These are phyloP conservation scores for Phialophora tarda DNA, from an alignment of 2,329 filamentous ascomycete genomes.

Conservation along the genomic window DNA sequence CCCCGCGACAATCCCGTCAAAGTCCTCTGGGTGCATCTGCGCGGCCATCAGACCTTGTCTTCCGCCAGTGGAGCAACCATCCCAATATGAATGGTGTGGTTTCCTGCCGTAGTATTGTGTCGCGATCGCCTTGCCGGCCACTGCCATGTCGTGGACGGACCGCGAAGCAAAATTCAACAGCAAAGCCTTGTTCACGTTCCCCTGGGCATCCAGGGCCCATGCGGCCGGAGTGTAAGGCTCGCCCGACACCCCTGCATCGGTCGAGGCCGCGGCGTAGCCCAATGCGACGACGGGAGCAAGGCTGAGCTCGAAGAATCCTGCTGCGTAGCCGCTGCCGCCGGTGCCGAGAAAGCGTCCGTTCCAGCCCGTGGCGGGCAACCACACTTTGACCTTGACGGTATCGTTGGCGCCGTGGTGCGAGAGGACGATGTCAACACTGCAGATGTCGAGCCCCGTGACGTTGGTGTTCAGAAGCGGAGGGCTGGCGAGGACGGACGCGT, in stretches of 20 bases:
- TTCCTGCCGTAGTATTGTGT: slow-evolving; percentile 25
- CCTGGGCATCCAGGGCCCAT: slow-evolving; percentile 31
- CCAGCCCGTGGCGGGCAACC: slow-evolving; percentile 46
- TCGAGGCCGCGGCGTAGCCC: slow-evolving; percentile 37
- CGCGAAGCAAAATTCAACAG: slow-evolving; percentile 46
- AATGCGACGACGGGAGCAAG: slow-evolving; percentile 18
- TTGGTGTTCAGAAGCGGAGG: slow-evolving; percentile 15
- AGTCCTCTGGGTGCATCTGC: slow-evolving; percentile 33
- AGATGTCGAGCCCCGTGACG: slow-evolving; percentile 18
- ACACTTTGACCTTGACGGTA: slow-evolving; percentile 46
- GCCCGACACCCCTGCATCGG: slow-evolving; percentile 33
- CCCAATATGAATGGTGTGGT: slow-evolving; percentile 53
- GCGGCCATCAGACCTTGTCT: slow-evolving; percentile 61
- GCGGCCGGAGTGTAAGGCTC: not conserved
- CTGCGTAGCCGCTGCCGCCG: slow-evolving; percentile 47
- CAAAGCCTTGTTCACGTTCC: slow-evolving; percentile 44
- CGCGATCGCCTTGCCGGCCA: slow-evolving; percentile 39
- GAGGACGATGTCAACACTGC: slow-evolving; percentile 41
- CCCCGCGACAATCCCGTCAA: slow-evolving; percentile 14
- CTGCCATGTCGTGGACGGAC: slow-evolving; percentile 45
- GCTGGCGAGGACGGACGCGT: slow-evolving; percentile 8
- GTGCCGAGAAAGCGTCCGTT: slow-evolving; percentile 48
- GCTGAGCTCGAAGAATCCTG: slow-evolving; percentile 26
- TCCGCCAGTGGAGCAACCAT: slow-evolving; percentile 66
- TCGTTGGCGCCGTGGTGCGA: slow-evolving; percentile 10